A percentile compares a stretch with the other conserved stretches of the same genome.
Evolutionary conservation across 2,329 filamentous ascomycete genomes (phyloP).

Genomic region (Zymoseptoria brevis): DNA sequence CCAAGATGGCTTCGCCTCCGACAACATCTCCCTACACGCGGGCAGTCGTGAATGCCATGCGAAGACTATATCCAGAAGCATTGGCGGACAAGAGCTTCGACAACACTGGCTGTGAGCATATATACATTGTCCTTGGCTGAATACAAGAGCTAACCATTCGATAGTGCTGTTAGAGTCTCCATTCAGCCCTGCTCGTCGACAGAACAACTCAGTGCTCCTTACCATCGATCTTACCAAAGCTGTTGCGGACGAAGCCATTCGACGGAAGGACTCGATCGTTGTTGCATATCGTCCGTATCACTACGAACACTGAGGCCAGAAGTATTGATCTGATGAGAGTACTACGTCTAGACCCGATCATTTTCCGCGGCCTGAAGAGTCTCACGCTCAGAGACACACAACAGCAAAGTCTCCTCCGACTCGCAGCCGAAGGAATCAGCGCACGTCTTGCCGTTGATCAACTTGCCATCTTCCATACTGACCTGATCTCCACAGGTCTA

Average conservation of each 20-base stretch:
- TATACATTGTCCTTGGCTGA: neutral
- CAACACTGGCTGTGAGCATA: constrained; percentile 66
- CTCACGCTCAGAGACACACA: constrained; percentile 78
- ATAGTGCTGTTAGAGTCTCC: constrained; percentile 63
- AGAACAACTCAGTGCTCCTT: constrained; percentile 63
- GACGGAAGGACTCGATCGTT: constrained; percentile 65
- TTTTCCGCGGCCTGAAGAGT: constrained; percentile 87
- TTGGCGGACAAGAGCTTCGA: constrained; percentile 88
- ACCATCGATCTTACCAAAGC: constrained; percentile 85
- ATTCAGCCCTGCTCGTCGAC: constrained; percentile 47
- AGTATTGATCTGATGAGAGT: constrained; percentile 18
- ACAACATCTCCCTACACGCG: constrained; percentile 52
- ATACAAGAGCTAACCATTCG: neutral
- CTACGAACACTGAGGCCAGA: neutral
- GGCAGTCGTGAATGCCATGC: constrained; percentile 70
- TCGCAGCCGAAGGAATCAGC: constrained; percentile 80
- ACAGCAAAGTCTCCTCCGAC: constrained; percentile 72
- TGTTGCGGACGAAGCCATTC: constrained; percentile 84
- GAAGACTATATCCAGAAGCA: constrained; percentile 78
- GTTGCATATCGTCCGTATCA: constrained; percentile 70
- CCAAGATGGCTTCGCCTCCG: constrained; percentile 34
- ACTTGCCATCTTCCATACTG: neutral
- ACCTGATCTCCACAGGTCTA: constrained; percentile 51
- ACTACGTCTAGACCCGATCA: constrained; percentile 69
- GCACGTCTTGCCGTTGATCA: constrained; percentile 29